Evolutionary conservation across 1,284 basidiomycete species (phyloP), one percentile per base, ranked within the genome.

Genomic region (Tylopilus orsonianus): DNA sequence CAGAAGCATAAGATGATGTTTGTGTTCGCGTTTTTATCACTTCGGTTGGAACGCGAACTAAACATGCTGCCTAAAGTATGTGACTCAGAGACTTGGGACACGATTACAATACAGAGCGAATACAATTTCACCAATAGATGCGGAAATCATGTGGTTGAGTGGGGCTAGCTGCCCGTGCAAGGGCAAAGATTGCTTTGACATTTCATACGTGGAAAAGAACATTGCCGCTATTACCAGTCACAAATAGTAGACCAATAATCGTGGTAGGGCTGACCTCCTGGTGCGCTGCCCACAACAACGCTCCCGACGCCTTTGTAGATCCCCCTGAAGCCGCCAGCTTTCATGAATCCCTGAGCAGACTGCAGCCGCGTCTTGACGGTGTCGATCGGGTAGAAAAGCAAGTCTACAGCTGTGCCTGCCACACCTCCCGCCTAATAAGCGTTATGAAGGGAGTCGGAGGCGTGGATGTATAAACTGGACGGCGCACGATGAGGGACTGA

Each of bases 141-240:
- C 92, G 4, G 91, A 75, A 2, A 90, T 53, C 78, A 95, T 85
- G 62, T 96, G 92, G 41, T 80, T 90, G 33, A 92, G 60, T 0
- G 89, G 83, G 12, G 79, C 77, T 22, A 85, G 72, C 48, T 83
- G 71, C 4, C 73, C 70, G 0, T 76, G 72, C 8, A 81, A 64
- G 0, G 90, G 89, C 1, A 90, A 67, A 22, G 70, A 72, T 41
- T 80, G 79, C 71, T 99, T 99, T 58, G 96, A 78, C 12, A 81
- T 81, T 61, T 98, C 95, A 66, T 99, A 99, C 0, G 87, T 92
- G 19, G 90, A 89, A 68, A 99, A 99, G 75, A 99, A 99, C 1
- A 85, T 81, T 1, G 95, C 92, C 50, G 96, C 96, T 96, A 50
- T n/a, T 37, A n/a, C 44, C 35, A 13, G 47, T 52, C 38, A 48